phyloP scores from a whole-genome alignment of 2,329 filamentous ascomycete genomes.

The Stachybotrys echinatus region DNA sequence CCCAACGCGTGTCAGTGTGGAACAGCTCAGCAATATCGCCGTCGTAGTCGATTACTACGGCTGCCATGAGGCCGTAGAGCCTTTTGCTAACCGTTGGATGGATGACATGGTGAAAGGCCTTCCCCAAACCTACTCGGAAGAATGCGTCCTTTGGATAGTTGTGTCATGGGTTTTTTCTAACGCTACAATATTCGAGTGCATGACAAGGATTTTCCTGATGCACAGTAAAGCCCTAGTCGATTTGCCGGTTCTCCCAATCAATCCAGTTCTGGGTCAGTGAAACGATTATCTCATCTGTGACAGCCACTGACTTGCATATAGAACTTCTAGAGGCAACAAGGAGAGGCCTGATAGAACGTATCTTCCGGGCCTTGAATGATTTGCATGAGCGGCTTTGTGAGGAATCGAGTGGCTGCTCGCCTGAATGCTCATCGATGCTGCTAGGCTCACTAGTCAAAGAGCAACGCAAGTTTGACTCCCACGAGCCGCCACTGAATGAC shows the following conservation, averaged over 20 bases:
- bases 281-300: too few species aligned
- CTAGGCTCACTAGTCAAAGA: neutral
- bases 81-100: neutral
- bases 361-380: neutral
- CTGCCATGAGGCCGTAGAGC: neutral
- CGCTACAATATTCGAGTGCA: neutral
- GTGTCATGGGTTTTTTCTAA: neutral
- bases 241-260: neutral
- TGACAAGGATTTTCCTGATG: neutral
- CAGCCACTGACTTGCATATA: neutral
- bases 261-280: neutral
- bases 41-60: neutral
- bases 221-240: neutral
- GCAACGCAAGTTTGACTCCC: neutral
- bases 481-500: too few species aligned
- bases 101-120: neutral
- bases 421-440: neutral
- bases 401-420: neutral
- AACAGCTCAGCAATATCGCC: neutral
- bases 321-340: neutral
- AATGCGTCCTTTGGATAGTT: neutral
- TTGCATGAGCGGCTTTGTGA: neutral
- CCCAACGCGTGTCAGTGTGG: neutral
- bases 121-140: neutral
- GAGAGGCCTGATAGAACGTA: neutral